Evolutionary conservation across 176 grass and related monocot genomes (phyloP), one percentile per base, ranked within the genome.

Genomic region (Chrysopogon serrulatus): DNA sequence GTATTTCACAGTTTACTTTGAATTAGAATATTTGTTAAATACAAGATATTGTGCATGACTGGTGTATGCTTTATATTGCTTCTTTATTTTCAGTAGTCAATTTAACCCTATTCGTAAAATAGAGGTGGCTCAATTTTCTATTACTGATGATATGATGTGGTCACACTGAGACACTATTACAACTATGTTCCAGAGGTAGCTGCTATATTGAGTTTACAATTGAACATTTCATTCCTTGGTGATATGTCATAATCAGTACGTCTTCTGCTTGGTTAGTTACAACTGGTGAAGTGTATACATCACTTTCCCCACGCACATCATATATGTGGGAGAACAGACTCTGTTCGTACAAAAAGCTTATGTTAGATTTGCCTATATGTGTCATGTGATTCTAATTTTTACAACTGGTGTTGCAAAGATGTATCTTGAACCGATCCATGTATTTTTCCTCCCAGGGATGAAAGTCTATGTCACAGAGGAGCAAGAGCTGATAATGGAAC

Each of bases 401-500:
- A 69, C 31, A 49, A 14, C 66, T 70, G 31, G 34, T 48, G 28
- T 10, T 59, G 39, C 18, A 73, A 73, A 70, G 33, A 61, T 83
- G 18, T 44, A 47, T 63, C 7, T 66, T 80, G 63, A 73, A 62
- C 45, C 51, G 43, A 78, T 12, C 0, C 19, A 9, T 85, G 59
- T 31, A 6, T 23, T 70, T 78, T 71, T 45, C 76, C 68, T 82
- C 4, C 65, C 89, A 98, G 96, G 96, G 86, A 99, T 99, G 91
- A 99, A 99, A 84, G 96, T 93, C 59, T 94, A 99, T 65, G 51
- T 83, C 80, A 93, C 91, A 70, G 96, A 99, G 69, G 96, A 99
- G 76, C 86, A 99, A 36, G 96, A 99, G 73, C 69, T 99, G 53
- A 96, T 96, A 86, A 94, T 99, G 96, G 96, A 99, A 91, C 93